phyloP scores from a whole-genome alignment of 2,329 filamentous ascomycete genomes.

The Huntiella omanensis region DNA sequence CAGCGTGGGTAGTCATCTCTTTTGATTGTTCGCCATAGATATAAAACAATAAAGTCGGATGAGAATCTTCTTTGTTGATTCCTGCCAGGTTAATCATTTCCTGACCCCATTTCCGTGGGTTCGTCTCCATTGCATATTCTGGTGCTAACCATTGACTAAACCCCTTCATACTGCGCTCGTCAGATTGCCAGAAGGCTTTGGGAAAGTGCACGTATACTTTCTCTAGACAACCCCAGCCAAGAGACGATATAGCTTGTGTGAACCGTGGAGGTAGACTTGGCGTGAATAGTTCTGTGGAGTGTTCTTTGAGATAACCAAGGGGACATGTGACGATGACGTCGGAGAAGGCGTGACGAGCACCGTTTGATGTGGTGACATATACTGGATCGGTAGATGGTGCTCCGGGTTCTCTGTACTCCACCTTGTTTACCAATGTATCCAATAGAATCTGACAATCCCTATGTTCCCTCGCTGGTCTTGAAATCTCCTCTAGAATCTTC shows the following conservation, averaged over 20 bases:
- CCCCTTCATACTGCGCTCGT: slow-evolving; percentile 28
- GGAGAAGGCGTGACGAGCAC: slow-evolving; percentile 32
- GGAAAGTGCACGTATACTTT: slow-evolving; percentile 57
- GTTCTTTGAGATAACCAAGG: slow-evolving; percentile 48
- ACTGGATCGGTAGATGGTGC: not conserved
- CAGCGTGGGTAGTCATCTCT: slow-evolving; percentile 30
- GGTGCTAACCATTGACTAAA: slow-evolving; percentile 65
- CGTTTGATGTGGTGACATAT: not conserved
- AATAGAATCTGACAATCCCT: too few species aligned
- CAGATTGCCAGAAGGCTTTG: slow-evolving; percentile 48
- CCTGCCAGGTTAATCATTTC: slow-evolving; percentile 61
- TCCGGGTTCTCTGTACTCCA: not conserved
- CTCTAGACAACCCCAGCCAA: slow-evolving; percentile 53
- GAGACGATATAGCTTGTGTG: slow-evolving; percentile 39
- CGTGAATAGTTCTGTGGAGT: slow-evolving; percentile 33
- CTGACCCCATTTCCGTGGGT: slow-evolving; percentile 50
- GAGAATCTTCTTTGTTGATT: slow-evolving; percentile 35
- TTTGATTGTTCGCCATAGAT: slow-evolving; percentile 44
- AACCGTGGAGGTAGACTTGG: slow-evolving; percentile 39
- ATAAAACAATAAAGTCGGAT: slow-evolving; percentile 78
- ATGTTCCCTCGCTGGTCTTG: slow-evolving; percentile 22
- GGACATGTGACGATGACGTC: slow-evolving; percentile 50
- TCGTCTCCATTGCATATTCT: slow-evolving; percentile 41
- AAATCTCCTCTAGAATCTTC: slow-evolving; percentile 37
- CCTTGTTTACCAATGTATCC: slow-evolving; percentile 2